These are phyloP conservation scores for Cryphonectria carpinicola DNA, from an alignment of 2,329 filamentous ascomycete genomes.

Conservation along the genomic window DNA sequence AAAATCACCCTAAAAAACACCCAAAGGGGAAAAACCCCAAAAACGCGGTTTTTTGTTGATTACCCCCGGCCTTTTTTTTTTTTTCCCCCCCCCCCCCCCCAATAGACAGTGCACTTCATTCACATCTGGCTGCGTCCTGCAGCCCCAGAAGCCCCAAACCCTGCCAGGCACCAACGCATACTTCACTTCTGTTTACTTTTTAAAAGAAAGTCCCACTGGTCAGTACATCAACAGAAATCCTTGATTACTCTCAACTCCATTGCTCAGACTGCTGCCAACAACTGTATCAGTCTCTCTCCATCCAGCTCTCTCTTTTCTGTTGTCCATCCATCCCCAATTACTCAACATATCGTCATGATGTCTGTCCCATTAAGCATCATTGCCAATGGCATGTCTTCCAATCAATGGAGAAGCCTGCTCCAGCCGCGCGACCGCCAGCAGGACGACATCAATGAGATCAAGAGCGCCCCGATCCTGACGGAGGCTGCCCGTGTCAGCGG, in stretches of 20 bases:
- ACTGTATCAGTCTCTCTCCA: background rate
- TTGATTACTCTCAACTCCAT: background rate
- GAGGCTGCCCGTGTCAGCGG: constrained; percentile 34
- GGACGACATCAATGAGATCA: constrained; percentile 37
- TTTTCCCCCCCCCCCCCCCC: no score
- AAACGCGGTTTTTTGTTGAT: no score
- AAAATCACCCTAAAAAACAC: no score
- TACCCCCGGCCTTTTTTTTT: no score
- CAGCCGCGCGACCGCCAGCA: constrained; percentile 23
- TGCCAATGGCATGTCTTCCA: constrained; percentile 1
- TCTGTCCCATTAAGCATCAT: background rate
- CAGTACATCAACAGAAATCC: background rate
- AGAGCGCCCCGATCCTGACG: constrained; percentile 39
- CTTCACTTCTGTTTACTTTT: background rate
- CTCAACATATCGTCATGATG: background rate
- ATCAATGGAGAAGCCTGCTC: constrained; percentile 28
- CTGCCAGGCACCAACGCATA: background rate
- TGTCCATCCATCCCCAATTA: background rate
- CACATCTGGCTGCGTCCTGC: background rate
- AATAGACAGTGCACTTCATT: background rate
- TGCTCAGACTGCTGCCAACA: background rate
- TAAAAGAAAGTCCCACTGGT: background rate
- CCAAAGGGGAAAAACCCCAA: no score
- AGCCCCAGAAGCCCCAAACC: background rate
- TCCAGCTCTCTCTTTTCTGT: background rate